phyloP scores from a whole-genome alignment of 176 grass and related monocot genomes.

The Avena atlantica region DNA sequence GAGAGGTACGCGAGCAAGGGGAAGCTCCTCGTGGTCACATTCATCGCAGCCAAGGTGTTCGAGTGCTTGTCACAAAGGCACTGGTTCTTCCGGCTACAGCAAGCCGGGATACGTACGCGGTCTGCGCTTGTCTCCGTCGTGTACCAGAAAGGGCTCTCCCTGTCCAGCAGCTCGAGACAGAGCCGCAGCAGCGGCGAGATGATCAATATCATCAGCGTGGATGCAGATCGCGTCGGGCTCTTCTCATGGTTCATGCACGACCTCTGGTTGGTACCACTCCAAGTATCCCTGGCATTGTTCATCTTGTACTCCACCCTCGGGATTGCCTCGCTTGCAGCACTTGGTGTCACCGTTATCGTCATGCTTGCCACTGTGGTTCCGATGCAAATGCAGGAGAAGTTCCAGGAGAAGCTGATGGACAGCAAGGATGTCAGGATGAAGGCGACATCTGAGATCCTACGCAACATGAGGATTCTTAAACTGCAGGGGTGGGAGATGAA shows the following conservation, averaged over 20 bases:
- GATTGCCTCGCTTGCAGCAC: conserved; percentile 52
- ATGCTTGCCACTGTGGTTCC: conserved; percentile 75
- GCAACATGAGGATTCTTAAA: conserved; percentile 88
- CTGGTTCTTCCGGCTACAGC: conserved; percentile 66
- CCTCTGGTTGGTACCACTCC: conserved; percentile 67
- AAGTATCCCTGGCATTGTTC: conserved; percentile 63
- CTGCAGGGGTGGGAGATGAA: conserved; percentile 89
- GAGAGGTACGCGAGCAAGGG: conserved; percentile 56
- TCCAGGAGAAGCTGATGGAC: conserved; percentile 69
- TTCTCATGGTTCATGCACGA: conserved; percentile 75
- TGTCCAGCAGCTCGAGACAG: conserved; percentile 75
- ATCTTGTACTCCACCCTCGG: conserved; percentile 68
- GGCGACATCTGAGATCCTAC: conserved; percentile 69
- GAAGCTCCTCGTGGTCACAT: conserved; percentile 58
- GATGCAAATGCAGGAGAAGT: conserved; percentile 57
- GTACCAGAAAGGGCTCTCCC: conserved; percentile 73
- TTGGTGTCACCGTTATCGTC: conserved; percentile 56
- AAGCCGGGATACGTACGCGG: conserved; percentile 49
- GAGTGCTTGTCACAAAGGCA: conserved; percentile 72
- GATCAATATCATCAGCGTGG: conserved; percentile 81
- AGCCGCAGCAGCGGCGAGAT: conserved; percentile 62
- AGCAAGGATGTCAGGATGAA: conserved; percentile 81
- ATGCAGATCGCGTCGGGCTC: conserved; percentile 46
- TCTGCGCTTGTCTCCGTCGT: conserved; percentile 65
- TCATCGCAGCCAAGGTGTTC: conserved; percentile 67